These are phyloP conservation scores for Orbilia blumenaviensis DNA, from an alignment of 2,329 filamentous ascomycete genomes.

Conservation along the genomic window DNA sequence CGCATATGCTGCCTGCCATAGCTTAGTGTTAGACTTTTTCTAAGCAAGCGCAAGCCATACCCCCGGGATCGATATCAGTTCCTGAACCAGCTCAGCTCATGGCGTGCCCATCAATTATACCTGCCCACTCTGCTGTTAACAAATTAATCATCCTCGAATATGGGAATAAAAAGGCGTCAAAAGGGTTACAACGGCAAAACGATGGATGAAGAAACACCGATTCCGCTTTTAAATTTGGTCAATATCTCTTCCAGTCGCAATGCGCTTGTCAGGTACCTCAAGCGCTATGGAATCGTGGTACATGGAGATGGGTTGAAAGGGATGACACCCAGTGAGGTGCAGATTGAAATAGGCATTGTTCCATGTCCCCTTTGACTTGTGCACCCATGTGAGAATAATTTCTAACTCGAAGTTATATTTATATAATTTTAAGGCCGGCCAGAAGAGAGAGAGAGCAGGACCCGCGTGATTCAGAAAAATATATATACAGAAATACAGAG, in stretches of 20 bases:
- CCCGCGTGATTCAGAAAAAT: slow-evolving; percentile 2
- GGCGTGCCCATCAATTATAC: no score
- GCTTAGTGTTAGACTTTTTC: no score
- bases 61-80: no score
- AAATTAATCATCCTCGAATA: no score
- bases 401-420: neutral
- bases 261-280: slow-evolving; percentile 13
- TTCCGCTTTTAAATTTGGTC: neutral
- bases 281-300: slow-evolving; percentile 8
- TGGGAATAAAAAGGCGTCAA: no score
- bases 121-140: no score
- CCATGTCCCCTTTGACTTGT: neutral
- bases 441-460: slow-evolving; percentile 9
- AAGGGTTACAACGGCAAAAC: neutral
- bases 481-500: neutral
- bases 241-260: slow-evolving; percentile 3
- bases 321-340: slow-evolving; percentile 15
- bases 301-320: slow-evolving; percentile 19
- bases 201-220: neutral
- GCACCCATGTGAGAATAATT: neutral
- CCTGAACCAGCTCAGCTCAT: no score
- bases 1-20: no score
- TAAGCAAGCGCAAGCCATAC: no score
- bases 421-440: slow-evolving; percentile 10
- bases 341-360: slow-evolving; percentile 20